Conservation (phyloP, 192 early-diverging fungal species). For the Coemansia sp. region DNA sequence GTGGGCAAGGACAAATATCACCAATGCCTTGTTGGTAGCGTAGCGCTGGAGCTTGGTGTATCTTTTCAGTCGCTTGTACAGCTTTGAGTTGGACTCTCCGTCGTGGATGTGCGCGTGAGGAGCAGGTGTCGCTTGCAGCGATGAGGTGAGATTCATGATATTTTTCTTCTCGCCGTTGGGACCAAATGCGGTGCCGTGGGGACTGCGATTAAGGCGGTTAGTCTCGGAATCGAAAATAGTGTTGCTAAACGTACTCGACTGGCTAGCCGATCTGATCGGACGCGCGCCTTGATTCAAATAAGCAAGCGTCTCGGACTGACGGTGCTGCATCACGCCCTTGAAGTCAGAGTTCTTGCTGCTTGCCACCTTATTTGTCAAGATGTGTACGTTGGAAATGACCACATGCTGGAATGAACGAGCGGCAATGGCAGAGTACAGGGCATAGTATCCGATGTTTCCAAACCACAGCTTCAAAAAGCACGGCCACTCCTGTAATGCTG, state of each 20-base stretch:
- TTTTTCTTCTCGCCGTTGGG: constrained; percentile 28
- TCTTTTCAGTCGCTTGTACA: constrained; percentile 32
- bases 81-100: constrained; percentile 16
- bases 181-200: background rate
- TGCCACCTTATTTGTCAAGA: constrained; percentile 34
- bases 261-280: constrained; percentile 26
- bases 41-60: constrained; percentile 42
- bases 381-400: constrained; percentile 43
- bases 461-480: constrained; percentile 50
- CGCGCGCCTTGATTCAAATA: background rate
- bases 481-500: constrained; percentile 35
- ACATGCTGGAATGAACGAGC: constrained; percentile 39
- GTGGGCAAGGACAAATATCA: constrained; percentile 19
- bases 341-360: constrained; percentile 28
- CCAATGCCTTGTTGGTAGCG: constrained; percentile 18
- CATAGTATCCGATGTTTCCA: constrained; percentile 23
- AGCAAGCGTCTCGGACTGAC: background rate
- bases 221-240: constrained; percentile 21
- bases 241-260: constrained; percentile 40
- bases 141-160: background rate
- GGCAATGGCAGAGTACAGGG: constrained; percentile 28
- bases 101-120: constrained; percentile 5
- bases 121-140: background rate
- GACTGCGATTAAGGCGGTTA: background rate
- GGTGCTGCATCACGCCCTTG: constrained; percentile 22